Base-by-base conservation (phyloP, 2,329 filamentous ascomycete genomes). In the Aphanoascus verrucosus region DNA sequence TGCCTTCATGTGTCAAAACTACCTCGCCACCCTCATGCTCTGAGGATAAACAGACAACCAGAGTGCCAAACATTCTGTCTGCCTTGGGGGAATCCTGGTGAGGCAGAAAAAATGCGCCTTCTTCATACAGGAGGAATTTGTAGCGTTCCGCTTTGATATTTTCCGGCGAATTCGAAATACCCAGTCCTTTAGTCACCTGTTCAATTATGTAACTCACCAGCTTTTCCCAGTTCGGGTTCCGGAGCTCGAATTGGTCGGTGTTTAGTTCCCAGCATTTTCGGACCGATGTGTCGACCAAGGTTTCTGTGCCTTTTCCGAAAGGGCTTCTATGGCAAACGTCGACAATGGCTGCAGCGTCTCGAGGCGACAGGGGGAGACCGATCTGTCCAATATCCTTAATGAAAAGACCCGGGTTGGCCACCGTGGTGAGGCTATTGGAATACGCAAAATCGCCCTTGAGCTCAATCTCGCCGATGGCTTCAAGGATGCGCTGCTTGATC, bases 71-170 rank as follows among this genome's bases (percentile, higher is more conserved):
- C 71, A 77, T 77, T 15, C 70, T 69, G 0, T 70, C 69, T 0
- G 64, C 66, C 47, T 76, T 77, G 55, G 77, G 72, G 0, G 69
- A 73, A 60, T 77, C 73, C 31, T 69, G 69, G 55, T 76, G 72
- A 0, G 71, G 55, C 57, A 75, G 74, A 61, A 75, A 76, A 64
- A 75, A 73, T 3, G 73, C 72, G 0, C 74, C 76, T 50, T 74
- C 67, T 49, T 75, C 74, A 59, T 78, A 78, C 1, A 79, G 59
- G 2, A 77, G 62, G 62, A 79, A 65, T 57, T 77, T 78, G 61
- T 74, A 70, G 1, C 71, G 59, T 45, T 75, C 63, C 1, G 69
- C 69, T 32, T 38, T 48, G 6, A 1, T 49, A 57, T 48, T 72
- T 59, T 42, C 42, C 14, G 37, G 53, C 12, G 46, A 19, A 14